Conservation (phyloP, 306 rosid species). For the Vigna angularis region DNA sequence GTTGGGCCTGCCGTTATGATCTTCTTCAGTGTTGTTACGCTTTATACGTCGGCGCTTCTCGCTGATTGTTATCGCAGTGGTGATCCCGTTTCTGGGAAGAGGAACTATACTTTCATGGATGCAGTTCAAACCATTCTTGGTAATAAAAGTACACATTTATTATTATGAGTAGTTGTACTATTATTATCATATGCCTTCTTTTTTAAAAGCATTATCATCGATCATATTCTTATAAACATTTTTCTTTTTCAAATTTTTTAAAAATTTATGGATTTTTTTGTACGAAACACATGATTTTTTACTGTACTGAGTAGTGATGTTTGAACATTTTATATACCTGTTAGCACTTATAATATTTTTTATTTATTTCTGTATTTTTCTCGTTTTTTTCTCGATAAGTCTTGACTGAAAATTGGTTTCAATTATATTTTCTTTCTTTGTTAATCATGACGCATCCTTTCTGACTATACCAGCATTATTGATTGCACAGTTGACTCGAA, state of each 20-base stretch:
- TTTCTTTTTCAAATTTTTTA: too few relatives aligned
- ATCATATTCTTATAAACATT: too few relatives aligned
- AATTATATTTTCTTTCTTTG: neutral
- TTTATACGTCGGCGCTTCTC: conserved; percentile 51
- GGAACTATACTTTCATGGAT: conserved; percentile 60
- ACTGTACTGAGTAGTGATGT: too few relatives aligned
- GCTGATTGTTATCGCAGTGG: conserved; percentile 61
- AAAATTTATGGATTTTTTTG: too few relatives aligned
- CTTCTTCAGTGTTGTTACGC: conserved; percentile 49
- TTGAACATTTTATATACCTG: too few relatives aligned
- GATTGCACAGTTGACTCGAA: neutral
- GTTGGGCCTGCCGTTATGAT: conserved; percentile 56
- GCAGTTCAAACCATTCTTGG: conserved; percentile 53
- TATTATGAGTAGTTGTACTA: neutral
- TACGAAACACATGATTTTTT: too few relatives aligned
- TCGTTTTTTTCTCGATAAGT: too few relatives aligned
- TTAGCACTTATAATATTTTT: too few relatives aligned
- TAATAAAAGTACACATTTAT: neutral
- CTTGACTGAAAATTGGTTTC: neutral
- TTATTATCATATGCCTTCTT: neutral
- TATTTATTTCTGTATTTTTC: too few relatives aligned
- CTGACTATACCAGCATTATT: neutral
- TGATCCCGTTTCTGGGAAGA: conserved; percentile 43
- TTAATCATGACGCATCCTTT: neutral
- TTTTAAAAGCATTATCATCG: too few relatives aligned